Conservation (phyloP, 352 stramenopile genomes). For the Phytophthora melonis region DNA sequence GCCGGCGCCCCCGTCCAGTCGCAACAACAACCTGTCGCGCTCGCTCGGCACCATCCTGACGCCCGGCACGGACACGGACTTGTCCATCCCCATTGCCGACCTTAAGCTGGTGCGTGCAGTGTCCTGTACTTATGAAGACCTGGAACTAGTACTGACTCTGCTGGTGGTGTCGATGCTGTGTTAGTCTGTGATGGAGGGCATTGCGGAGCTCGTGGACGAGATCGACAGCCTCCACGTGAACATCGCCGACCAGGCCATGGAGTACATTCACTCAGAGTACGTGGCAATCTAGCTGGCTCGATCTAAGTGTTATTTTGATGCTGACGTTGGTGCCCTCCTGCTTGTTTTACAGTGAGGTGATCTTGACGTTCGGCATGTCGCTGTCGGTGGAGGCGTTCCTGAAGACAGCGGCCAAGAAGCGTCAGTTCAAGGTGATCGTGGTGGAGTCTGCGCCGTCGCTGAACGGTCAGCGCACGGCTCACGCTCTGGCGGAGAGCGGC, state of each 20-base stretch:
- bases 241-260: conserved; percentile 96
- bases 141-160: neutral
- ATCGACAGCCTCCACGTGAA: conserved; percentile 96
- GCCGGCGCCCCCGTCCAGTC: conserved; percentile 40
- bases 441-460: conserved; percentile 94
- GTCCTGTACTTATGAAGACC: neutral
- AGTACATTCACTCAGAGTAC: conserved; percentile 97
- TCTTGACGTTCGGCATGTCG: conserved; percentile 95
- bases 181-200: conserved; percentile 95
- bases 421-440: conserved; percentile 97
- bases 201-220: conserved; percentile 95
- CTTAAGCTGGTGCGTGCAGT: conserved; percentile 65
- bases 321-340: neutral
- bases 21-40: conserved; percentile 70
- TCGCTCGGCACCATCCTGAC: conserved; percentile 87
- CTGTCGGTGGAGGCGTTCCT: conserved; percentile 93
- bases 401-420: conserved; percentile 91
- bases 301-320: neutral
- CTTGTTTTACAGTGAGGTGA: conserved; percentile 85
- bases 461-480: conserved; percentile 92
- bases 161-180: conserved; percentile 23
- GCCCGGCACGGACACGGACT: conserved; percentile 80
- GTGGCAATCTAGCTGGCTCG: conserved; percentile 13
- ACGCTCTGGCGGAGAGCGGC: conserved; percentile 88
- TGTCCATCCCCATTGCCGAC: conserved; percentile 85